Evolutionary conservation across 2,329 filamentous ascomycete species (phyloP), one percentile per base, ranked within the genome.

Genomic region (Cercospora sp.): DNA sequence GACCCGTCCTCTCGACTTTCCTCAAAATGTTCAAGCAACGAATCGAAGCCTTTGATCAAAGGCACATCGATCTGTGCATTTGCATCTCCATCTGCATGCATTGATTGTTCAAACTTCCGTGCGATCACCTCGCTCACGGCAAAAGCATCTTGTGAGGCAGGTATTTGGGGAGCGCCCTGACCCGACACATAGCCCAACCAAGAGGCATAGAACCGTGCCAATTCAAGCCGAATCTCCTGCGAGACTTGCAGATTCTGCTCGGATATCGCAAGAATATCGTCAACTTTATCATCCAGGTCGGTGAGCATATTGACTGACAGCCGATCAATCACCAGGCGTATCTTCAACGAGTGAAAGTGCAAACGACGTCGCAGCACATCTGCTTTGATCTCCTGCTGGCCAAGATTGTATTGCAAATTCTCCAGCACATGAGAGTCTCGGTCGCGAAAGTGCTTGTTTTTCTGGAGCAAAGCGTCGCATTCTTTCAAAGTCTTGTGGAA

Each of bases 341-440:
- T 72, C 62, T 74, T 74, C 43, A 73, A 62, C 3, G 68, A 65
- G 45, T 74, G 73, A 21, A 70, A 71, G 12, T 74, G 71, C 21
- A 74, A 45, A 5, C 72, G 69, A 16, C 61, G 62, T 12, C 73
- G 63, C n/a, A 74, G 67, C 3, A 72, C 65, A 18, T 72, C 70
- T 8, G 71, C 69, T 5, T 65, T 59, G 18, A 61, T 51, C 32
- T 74, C 71, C 53, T 71, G 65, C 43, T 68, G 68, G 13, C 67
- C 30, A 13, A 71, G 58, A 49, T 72, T 63, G 66, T 66, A 73
- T 21, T 60, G 64, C 18, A 69, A 53, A 63, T 72, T 74, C 30
- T 73, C 70, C 43, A 70, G 45, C 8, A 70, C 66, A 49, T 62
- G 71, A 55, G 64, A 69, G 55, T 66, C 66, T 40, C 67, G 65